Percentiles rank a stretch among this genome's conserved stretches.
Evolutionary conservation across 352 stramenopile genomes (phyloP).

Genomic region (Sclerospora graminicola): DNA sequence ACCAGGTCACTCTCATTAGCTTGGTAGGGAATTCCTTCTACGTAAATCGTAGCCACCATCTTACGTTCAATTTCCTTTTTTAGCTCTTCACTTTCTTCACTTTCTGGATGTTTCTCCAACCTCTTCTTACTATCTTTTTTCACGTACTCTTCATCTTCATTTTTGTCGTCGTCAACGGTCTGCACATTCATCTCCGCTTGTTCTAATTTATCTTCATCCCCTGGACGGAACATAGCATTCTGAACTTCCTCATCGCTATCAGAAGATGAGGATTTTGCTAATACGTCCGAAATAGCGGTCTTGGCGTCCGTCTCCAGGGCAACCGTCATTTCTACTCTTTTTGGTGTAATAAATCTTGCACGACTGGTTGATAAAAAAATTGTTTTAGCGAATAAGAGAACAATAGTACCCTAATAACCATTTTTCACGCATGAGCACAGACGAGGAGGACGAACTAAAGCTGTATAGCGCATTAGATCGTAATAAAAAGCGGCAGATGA

Average conservation of each 20-base stretch:
- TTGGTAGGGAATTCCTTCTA: constrained; percentile 94
- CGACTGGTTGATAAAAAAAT: no score
- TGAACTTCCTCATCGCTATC: constrained; percentile 63
- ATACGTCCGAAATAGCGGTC: no score
- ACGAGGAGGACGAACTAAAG: constrained; percentile 53
- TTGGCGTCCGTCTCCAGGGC: no score
- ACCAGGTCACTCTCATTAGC: constrained; percentile 85
- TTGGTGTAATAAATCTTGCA: no score
- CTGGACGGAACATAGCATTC: constrained; percentile 64
- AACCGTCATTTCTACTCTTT: no score
- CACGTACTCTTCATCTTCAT: constrained; percentile 22
- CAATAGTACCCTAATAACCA: neutral
- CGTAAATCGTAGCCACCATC: constrained; percentile 85
- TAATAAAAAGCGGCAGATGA: constrained; percentile 51
- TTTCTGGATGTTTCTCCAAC: constrained; percentile 2
- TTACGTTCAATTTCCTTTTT: constrained; percentile 62
- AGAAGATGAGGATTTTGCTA: no score
- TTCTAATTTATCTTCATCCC: constrained; percentile 14
- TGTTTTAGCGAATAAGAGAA: constrained; percentile 6
- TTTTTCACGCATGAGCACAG: constrained; percentile 24
- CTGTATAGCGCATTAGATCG: constrained; percentile 64
- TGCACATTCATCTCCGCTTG: constrained; percentile 18
- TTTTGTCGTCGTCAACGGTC: constrained; percentile 50
- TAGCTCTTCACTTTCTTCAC: constrained; percentile 25
- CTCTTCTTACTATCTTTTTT: constrained; percentile 15